Evolutionary conservation across 768 basidiomycete genomes (phyloP).

Genomic region (Lyophyllum shimeji): DNA sequence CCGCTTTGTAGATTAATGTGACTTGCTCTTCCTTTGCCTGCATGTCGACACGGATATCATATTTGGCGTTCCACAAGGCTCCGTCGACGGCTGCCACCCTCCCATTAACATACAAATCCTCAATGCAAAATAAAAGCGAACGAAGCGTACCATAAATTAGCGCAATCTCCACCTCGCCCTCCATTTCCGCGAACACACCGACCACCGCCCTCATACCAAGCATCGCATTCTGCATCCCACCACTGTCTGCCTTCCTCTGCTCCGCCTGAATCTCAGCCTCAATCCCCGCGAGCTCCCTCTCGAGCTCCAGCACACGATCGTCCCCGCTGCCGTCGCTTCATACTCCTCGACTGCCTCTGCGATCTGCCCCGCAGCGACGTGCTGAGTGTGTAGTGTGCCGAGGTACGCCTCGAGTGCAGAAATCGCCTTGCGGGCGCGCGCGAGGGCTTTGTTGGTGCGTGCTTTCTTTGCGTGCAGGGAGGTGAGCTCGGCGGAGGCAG

Average conservation of each 20-base stretch:
- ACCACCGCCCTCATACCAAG: constrained; percentile 30
- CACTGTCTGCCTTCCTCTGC: constrained; percentile 13
- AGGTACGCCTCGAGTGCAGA: constrained; percentile 34
- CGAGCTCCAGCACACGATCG: constrained; percentile 26
- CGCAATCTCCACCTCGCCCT: constrained; percentile 36
- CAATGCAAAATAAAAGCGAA: constrained; percentile 2
- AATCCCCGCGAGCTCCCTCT: constrained; percentile 23
- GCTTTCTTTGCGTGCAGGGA: constrained; percentile 18
- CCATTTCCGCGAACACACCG: constrained; percentile 34
- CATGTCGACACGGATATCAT: constrained; percentile 38
- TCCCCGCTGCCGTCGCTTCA: constrained; percentile 33
- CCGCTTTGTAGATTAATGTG: constrained; percentile 37
- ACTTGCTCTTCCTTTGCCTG: constrained; percentile 29
- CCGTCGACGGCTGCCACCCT: constrained; percentile 17
- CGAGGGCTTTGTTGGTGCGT: constrained; percentile 20
- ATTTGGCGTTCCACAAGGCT: constrained; percentile 32
- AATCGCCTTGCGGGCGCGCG: constrained; percentile 27
- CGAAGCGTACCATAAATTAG: constrained; percentile 36
- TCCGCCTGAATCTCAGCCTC: constrained; percentile 26
- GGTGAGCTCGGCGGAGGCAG: constrained; percentile 20
- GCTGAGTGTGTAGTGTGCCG: constrained; percentile 30
- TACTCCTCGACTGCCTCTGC: constrained; percentile 29
- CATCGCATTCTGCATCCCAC: constrained; percentile 19
- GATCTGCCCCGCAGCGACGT: constrained; percentile 28
- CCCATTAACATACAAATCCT: background rate